Evolutionary conservation across 768 basidiomycete genomes (phyloP).

Genomic region (Tulasnella calospora): DNA sequence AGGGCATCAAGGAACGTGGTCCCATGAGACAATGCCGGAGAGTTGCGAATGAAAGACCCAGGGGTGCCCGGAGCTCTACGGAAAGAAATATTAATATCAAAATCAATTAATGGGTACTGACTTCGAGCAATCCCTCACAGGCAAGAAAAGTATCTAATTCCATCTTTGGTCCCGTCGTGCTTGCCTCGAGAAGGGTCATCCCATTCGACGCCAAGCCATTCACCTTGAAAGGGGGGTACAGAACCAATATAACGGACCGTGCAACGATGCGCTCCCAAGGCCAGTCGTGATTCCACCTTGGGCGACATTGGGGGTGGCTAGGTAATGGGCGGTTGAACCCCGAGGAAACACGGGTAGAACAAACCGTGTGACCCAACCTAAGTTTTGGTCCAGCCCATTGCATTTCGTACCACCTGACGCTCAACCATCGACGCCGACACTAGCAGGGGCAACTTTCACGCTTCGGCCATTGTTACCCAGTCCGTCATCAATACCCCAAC

Average conservation of each 20-base stretch:
- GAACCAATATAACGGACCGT: slow-evolving; percentile 66
- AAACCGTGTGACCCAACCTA: neutral
- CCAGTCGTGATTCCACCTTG: slow-evolving; percentile 11
- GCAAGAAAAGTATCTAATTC: slow-evolving; percentile 71
- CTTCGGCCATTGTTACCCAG: neutral
- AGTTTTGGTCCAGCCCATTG: neutral
- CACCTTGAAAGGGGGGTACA: slow-evolving; percentile 57
- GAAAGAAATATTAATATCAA: neutral
- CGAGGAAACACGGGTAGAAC: neutral
- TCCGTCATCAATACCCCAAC: neutral
- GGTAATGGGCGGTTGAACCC: neutral
- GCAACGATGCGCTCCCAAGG: slow-evolving; percentile 40
- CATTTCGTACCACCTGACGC: neutral
- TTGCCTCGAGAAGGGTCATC: slow-evolving; percentile 80
- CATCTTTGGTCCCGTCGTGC: slow-evolving; percentile 79
- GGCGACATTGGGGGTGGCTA: neutral
- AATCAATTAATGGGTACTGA: neutral
- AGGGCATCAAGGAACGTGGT: slow-evolving; percentile 71
- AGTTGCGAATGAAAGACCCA: slow-evolving; percentile 77
- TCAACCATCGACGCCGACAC: neutral
- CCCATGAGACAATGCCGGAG: slow-evolving; percentile 52
- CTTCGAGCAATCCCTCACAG: slow-evolving; percentile 45
- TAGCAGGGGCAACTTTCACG: neutral
- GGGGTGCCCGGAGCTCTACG: slow-evolving; percentile 50
- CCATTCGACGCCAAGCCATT: slow-evolving; percentile 98